Percentiles rank a stretch among this genome's conserved stretches.
phyloP scores from a whole-genome alignment of 495 filamentous ascomycete genomes.

The Acidomyces sp. region DNA sequence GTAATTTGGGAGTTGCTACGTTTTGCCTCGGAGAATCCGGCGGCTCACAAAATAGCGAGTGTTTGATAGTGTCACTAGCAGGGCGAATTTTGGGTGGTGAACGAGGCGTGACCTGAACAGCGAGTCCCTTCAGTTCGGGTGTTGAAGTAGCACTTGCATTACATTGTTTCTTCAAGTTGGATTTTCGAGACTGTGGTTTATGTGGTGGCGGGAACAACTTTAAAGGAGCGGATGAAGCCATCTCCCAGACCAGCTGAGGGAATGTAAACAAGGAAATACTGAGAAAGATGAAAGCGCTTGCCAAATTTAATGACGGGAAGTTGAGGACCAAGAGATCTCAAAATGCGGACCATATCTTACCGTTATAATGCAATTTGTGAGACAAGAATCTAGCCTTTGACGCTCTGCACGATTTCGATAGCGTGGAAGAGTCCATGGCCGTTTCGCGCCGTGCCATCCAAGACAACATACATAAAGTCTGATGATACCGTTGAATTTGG shows the following conservation, averaged over 20 bases:
- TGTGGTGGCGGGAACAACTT: conserved; percentile 11
- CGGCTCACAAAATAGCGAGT: conserved; percentile 18
- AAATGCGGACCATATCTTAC: too few relatives aligned
- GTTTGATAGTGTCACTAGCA: conserved; percentile 11
- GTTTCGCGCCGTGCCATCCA: conserved; percentile 7
- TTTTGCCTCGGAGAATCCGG: neutral
- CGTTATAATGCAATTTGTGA: conserved; percentile 1
- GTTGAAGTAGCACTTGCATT: neutral
- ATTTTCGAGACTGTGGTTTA: conserved; percentile 7
- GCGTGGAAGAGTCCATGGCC: conserved; percentile 5
- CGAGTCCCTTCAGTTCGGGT: conserved; percentile 11
- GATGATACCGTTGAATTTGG: neutral
- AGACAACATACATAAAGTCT: neutral
- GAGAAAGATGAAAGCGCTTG: conserved; percentile 1
- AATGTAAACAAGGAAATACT: neutral
- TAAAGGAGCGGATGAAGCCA: conserved; percentile 12
- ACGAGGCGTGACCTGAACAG: conserved; percentile 6
- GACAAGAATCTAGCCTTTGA: neutral
- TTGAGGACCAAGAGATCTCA: too few relatives aligned
- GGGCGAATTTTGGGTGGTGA: conserved; percentile 4
- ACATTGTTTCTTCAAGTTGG: conserved; percentile 9
- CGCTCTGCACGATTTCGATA: conserved; percentile 12
- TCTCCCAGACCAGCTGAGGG: conserved; percentile 10
- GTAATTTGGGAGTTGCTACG: neutral
- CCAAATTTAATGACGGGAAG: neutral